Evolutionary conservation across 129 eudicot genomes (phyloP), one percentile per base, ranked within the genome.

Genomic region (Kitagawia praeruptora): DNA sequence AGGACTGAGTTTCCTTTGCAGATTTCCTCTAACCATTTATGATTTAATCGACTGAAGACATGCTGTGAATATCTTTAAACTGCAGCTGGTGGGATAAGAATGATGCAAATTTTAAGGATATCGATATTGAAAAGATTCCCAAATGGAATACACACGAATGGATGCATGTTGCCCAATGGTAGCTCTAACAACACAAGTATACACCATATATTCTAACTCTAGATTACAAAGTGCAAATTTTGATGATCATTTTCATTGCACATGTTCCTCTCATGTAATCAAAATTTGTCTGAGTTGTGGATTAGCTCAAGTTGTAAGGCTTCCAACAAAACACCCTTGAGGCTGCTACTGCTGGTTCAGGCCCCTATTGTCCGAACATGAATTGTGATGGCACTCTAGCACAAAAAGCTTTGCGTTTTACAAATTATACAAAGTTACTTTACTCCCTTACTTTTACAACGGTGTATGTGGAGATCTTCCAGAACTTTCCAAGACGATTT

Each of bases 401-500:
- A n/a, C n/a, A n/a, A n/a, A n/a, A 71, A 19, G 48, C 49, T 58
- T 11, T 71, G 27, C 10, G 31, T 42, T 73, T 73, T 9, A 41
- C 76, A 19, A 46, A 42, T 40, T 39, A 10, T 23, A 28, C 25
- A 40, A 71, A 16, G 4, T 71, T 71, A 16, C 49, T 15, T 71
- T 71, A 16, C 49, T 15, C 19, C n/a, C 77, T 41, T 5, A 53
- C 63, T 4, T 42, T 23, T 79, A 86, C 14, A 70, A 76, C 4
- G 77, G 76, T 8, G 83, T 77, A 4, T 58, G 83, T 75, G 95
- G 97, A 4, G 97, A 89, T 80, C 87, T 85, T 76, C 85, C 86
- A 49, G 69, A 72, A 38, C 83, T 82, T 45, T 95, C 98, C 85
- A 95, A 67, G n/a, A 86, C 92, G 49, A 95, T 92, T 67, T 95